These are phyloP conservation scores for Aleurites moluccanus DNA, from an alignment of 441 rosid genomes.

Conservation along the genomic window DNA sequence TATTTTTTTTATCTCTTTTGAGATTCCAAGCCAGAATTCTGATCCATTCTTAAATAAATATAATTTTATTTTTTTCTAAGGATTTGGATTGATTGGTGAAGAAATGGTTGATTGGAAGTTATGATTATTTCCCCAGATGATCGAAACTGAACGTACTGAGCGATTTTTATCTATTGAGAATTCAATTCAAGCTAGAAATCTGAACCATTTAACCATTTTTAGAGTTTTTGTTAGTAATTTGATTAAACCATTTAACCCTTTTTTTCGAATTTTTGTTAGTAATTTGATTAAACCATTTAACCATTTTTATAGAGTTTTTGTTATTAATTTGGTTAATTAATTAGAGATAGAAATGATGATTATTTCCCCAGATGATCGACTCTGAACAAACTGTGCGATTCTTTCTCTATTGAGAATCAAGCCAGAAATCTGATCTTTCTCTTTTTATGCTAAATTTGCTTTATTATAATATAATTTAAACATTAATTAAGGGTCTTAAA, in stretches of 20 bases:
- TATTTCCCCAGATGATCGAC: slow-evolving; percentile 35
- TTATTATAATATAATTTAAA: too few species aligned
- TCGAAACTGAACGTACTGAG: too few species aligned
- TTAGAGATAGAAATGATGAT: slow-evolving; percentile 23
- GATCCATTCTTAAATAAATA: neutral
- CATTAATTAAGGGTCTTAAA: too few species aligned
- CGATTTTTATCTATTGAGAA: slow-evolving; percentile 16
- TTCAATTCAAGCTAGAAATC: slow-evolving; percentile 30
- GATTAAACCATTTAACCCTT: too few species aligned
- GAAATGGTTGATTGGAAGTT: too few species aligned
- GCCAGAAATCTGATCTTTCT: slow-evolving; percentile 32
- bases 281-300: too few species aligned
- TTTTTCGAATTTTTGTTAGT: too few species aligned
- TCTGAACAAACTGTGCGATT: slow-evolving; percentile 30
- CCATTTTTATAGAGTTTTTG: too few species aligned
- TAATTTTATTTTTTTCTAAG: too few species aligned
- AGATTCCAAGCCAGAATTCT: neutral
- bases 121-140: slow-evolving; percentile 37
- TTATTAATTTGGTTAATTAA: neutral
- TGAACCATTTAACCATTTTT: slow-evolving; percentile 29
- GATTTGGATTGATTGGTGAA: too few species aligned
- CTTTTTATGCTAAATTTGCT: too few species aligned
- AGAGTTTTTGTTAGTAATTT: too few species aligned
- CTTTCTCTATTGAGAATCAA: slow-evolving; percentile 23
- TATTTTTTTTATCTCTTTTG: neutral